These are phyloP conservation scores for Chaetomium sp. DNA, from an alignment of 2,329 filamentous ascomycete genomes.

Conservation along the genomic window DNA sequence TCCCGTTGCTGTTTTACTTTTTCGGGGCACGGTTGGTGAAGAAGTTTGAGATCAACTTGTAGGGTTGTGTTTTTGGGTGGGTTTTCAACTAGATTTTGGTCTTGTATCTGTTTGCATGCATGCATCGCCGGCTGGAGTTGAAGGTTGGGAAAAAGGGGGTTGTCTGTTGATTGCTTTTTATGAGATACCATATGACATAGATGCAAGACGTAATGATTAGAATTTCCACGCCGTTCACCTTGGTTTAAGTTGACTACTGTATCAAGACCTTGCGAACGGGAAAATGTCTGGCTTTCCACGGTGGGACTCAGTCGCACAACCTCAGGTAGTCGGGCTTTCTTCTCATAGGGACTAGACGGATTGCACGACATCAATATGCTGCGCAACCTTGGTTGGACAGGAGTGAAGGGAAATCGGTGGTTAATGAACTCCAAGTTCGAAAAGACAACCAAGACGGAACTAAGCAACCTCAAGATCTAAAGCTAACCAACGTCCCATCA, in stretches of 20 bases:
- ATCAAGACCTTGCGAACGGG: too few species aligned
- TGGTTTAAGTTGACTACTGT: too few species aligned
- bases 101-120: background rate
- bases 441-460: too few species aligned
- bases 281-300: background rate
- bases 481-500: background rate
- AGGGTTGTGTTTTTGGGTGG: background rate
- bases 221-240: too few species aligned
- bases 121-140: conserved; percentile 1
- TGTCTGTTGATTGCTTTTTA: too few species aligned
- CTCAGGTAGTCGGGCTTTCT: conserved; percentile 1
- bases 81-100: background rate
- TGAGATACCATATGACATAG: too few species aligned
- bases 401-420: too few species aligned
- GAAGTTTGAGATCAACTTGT: conserved; percentile 15
- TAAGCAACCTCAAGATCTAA: too few species aligned
- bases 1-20: conserved; percentile 33
- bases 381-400: background rate
- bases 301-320: conserved; percentile 14
- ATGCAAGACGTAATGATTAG: too few species aligned
- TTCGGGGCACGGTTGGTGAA: conserved; percentile 32
- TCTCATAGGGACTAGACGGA: conserved; percentile 2
- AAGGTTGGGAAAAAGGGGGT: background rate
- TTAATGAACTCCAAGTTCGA: too few species aligned
- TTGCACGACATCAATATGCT: conserved; percentile 11